phyloP scores from a whole-genome alignment of 75 land plant species.

The Ceratopteris richardii region DNA sequence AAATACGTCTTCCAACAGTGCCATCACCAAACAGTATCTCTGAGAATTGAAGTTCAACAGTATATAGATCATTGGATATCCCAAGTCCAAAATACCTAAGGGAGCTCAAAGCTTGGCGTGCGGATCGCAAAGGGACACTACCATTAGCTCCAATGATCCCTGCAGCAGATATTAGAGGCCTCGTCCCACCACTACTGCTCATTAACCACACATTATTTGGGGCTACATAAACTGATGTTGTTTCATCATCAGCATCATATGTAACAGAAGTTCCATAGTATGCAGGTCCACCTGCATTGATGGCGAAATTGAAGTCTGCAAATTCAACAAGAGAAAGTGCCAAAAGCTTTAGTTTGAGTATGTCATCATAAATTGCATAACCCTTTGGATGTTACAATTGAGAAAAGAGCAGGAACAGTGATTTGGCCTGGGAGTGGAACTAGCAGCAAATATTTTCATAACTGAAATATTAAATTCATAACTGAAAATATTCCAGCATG shows the following conservation, averaged over 20 bases:
- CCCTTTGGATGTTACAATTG: too few relatives aligned
- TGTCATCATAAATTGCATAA: too few relatives aligned
- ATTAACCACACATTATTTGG: slow-evolving; percentile 8
- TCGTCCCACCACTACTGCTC: slow-evolving; percentile 13
- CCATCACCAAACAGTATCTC: slow-evolving; percentile 26
- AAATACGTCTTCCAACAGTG: slow-evolving; percentile 37
- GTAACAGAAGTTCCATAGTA: background rate
- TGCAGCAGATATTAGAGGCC: slow-evolving; percentile 5
- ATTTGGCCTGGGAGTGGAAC: too few relatives aligned
- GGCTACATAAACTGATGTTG: slow-evolving; percentile 11
- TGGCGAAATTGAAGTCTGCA: too few relatives aligned
- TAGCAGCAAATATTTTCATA: too few relatives aligned
- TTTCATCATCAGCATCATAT: slow-evolving; percentile 10
- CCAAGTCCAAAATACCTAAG: slow-evolving; percentile 12
- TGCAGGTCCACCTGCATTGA: too few relatives aligned
- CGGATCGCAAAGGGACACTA: slow-evolving; percentile 8
- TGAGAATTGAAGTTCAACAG: slow-evolving; percentile 43
- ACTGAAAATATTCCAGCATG: too few relatives aligned
- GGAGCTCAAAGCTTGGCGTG: slow-evolving; percentile 12
- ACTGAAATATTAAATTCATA: too few relatives aligned
- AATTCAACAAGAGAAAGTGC: too few relatives aligned
- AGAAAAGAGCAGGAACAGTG: too few relatives aligned
- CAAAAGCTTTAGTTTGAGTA: too few relatives aligned
- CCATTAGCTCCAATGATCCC: slow-evolving; percentile 10
- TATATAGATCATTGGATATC: slow-evolving; percentile 17